Base-by-base conservation (phyloP, 331 rosid genomes). In the Rosa hybrid region DNA sequence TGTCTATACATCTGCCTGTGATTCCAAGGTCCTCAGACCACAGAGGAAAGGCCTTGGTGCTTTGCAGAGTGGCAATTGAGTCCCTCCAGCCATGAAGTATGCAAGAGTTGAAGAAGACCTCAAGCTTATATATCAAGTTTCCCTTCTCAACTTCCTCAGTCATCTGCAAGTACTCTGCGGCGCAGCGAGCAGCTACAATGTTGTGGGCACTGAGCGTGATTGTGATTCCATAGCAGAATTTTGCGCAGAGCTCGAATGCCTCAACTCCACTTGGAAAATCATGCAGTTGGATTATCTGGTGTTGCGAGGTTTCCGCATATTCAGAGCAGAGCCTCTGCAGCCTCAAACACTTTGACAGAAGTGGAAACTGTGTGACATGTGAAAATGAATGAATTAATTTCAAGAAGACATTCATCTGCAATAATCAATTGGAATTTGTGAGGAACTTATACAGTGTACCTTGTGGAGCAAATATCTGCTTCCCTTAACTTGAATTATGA, bases 131-230 rank as follows among this genome's bases (percentile, higher is more conserved):
- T 57, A 90, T 82, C 44, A 96, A 75, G 87, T 96, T 96, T 48
- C 99, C 99, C 76, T 90, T 91, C 84, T 96, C 99, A 67, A 92
- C 98, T 41, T 96, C 99, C 74, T 96, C 99, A 1, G 95, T 92
- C 99, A 96, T 96, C 81, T 87, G 97, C 12, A 96, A 84, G 63
- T 96, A 96, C 81, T 96, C 99, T 0, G 99, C 92, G 6, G 97
- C 97, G 20, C 97, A 92, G 48, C 99, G 84, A 76, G 89, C 89
- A 4, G 97, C 83, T 4, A 96, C 98, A 80, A 96, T 83, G 90
- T 96, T 96, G 92, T 96, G 81, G 75, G 99, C 95, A 27, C 98
- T 92, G 23, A 96, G 87, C 63, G 98, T 96, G 67, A 96, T 86
- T 4, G 92, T 87, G 76, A 96, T 96, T 49, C 98, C 97, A 80